Evolutionary conservation across 1,284 basidiomycete genomes (phyloP).

Genomic region (Stereum hirsutum): DNA sequence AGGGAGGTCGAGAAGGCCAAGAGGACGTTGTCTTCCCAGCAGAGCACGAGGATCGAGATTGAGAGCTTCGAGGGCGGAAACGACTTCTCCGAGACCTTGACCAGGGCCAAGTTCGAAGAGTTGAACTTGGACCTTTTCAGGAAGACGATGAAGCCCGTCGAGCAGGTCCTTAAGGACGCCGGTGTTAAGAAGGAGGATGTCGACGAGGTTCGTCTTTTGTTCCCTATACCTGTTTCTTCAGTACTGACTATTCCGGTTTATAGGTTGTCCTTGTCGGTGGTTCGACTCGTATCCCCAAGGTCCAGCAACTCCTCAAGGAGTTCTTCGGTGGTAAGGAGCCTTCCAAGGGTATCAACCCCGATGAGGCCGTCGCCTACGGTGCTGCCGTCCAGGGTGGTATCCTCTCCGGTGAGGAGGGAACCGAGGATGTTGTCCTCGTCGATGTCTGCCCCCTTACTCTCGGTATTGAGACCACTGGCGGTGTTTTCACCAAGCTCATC

Average conservation of each 20-base stretch:
- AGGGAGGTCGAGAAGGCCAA: slow-evolving; percentile 99
- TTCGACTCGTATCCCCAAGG: slow-evolving; percentile 98
- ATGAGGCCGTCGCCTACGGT: slow-evolving; percentile 69
- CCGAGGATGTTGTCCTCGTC: slow-evolving; percentile 84
- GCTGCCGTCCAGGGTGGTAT: slow-evolving; percentile 82
- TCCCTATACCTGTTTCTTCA: too few relatives aligned
- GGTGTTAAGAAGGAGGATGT: slow-evolving; percentile 97
- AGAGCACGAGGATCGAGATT: slow-evolving; percentile 67
- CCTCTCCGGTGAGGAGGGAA: slow-evolving; percentile 80
- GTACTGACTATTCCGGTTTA: background rate
- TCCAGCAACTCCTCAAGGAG: slow-evolving; percentile 93
- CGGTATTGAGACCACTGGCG: slow-evolving; percentile 98
- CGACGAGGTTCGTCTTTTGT: slow-evolving; percentile 58
- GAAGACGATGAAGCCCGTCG: slow-evolving; percentile 99
- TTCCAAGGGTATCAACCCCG: slow-evolving; percentile 86
- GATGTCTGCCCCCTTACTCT: slow-evolving; percentile 93
- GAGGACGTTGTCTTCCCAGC: slow-evolving; percentile 84
- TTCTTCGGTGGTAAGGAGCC: slow-evolving; percentile 86
- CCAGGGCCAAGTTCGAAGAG: slow-evolving; percentile 98
- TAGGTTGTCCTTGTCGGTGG: slow-evolving; percentile 89
- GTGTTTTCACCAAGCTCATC: slow-evolving; percentile 97
- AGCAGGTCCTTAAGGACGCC: slow-evolving; percentile 97
- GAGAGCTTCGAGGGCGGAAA: slow-evolving; percentile 91
- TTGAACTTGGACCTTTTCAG: slow-evolving; percentile 98
- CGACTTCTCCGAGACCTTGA: slow-evolving; percentile 95